Evolutionary conservation across 768 basidiomycete genomes (phyloP).

Genomic region (Botryobasidium botryosum): DNA sequence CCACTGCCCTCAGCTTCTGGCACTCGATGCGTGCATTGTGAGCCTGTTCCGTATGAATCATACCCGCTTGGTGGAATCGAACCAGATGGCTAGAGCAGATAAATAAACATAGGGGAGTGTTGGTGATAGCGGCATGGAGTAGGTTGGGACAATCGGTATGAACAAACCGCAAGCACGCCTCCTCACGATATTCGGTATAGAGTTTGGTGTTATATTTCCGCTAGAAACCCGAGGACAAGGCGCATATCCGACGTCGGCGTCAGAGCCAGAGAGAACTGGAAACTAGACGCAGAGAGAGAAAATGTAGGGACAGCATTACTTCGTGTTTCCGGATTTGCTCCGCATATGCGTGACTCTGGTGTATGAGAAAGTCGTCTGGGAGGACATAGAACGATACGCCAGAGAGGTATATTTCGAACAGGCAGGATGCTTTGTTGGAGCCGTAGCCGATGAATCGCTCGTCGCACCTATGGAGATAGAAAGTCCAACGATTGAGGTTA

Average conservation of each 20-base stretch:
- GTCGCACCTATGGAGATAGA: conserved; percentile 47
- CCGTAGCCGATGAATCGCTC: conserved; percentile 85
- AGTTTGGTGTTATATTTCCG: neutral
- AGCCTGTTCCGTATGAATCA: neutral
- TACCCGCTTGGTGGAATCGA: neutral
- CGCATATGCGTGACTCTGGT: conserved; percentile 33
- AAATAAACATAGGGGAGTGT: no score
- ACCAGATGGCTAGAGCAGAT: no score
- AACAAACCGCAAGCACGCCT: neutral
- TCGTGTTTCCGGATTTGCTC: neutral
- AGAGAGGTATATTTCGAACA: conserved; percentile 80
- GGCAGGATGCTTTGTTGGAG: conserved; percentile 82
- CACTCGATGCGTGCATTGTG: neutral
- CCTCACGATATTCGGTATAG: neutral
- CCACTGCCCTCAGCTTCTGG: neutral
- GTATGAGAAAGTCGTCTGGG: conserved; percentile 74
- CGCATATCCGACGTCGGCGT: neutral
- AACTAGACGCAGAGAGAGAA: neutral
- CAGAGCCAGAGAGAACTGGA: neutral
- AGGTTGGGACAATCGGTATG: no score
- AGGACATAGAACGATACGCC: conserved; percentile 74
- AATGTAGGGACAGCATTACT: neutral
- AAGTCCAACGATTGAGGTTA: conserved; percentile 1
- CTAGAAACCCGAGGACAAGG: neutral
- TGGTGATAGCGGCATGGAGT: no score